Evolutionary conservation across 768 basidiomycete species (phyloP), one percentile per base, ranked within the genome.

Genomic region (Panus rudis): DNA sequence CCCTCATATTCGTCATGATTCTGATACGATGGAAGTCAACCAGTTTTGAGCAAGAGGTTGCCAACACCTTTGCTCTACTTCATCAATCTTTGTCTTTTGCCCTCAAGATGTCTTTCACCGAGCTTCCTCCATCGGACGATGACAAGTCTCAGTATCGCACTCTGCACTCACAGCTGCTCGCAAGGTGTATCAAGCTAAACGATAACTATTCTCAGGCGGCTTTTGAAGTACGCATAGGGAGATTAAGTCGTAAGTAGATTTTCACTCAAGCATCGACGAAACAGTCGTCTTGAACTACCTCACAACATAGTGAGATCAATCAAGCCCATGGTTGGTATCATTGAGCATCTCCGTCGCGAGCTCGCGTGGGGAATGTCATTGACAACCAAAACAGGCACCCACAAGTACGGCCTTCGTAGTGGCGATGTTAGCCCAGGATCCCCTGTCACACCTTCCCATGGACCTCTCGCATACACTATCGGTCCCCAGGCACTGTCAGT

Each of bases 301-400:
- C 21, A 19, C 21, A 19, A 26, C 19, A 7, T 42, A 66, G 72
- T 73, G 6, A 63, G 67, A 40, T 62, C 63, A 6, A 60, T 74
- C 13, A 68, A 67, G 27, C 68, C 70, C 14, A 59, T 73, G 16
- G 62, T 71, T 14, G 59, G 63, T 16, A 68, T 63, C 4, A 60
- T 72, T 10, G 73, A 73, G 43, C 70, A 72, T 45, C 45, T 70
- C 6, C 65, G 72, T 5, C 62, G 70, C 24, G 70, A 72, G 45
- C 54, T 75, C 8, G 65, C 70, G 3, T 68, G 69, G 65, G 69
- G 67, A 16, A 62, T 65, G 52, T 47, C 58, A 2, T 55, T 60
- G 16, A 35, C n/a, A n/a, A n/a, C n/a, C n/a, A n/a, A n/a, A n/a
- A n/a, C n/a, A n/a, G n/a, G n/a, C n/a, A n/a, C n/a, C n/a, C n/a